These are phyloP conservation scores for Monilinia laxa DNA, from an alignment of 2,329 filamentous ascomycete genomes.

Conservation along the genomic window DNA sequence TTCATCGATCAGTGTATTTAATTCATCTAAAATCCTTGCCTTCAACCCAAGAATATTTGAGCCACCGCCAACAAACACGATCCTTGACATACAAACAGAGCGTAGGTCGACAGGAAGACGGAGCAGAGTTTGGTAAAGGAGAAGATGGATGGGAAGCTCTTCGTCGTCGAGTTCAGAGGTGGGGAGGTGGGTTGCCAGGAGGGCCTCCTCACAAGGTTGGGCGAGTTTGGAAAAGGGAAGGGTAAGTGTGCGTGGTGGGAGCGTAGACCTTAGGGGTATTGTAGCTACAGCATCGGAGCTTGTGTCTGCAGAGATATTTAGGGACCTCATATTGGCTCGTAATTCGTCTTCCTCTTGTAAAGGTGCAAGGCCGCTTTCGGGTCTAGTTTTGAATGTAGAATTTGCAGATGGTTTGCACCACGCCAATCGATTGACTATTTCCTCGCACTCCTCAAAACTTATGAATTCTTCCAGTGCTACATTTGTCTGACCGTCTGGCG, in stretches of 20 bases:
- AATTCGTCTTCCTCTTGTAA: conserved; percentile 59
- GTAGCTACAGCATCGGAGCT: conserved; percentile 38
- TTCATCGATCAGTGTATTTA: conserved; percentile 63
- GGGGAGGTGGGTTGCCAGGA: conserved; percentile 63
- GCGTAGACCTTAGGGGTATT: conserved; percentile 46
- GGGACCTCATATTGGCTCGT: conserved; percentile 32
- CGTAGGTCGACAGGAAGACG: conserved; percentile 79
- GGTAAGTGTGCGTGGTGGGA: conserved; percentile 55
- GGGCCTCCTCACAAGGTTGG: conserved; percentile 70
- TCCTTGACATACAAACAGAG: conserved; percentile 81
- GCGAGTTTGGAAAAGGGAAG: conserved; percentile 70
- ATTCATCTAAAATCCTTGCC: conserved; percentile 71
- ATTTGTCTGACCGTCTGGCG: conserved; percentile 16
- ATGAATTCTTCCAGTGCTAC: conserved; percentile 42
- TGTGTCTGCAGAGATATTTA: conserved; percentile 30
- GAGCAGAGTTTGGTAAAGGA: conserved; percentile 75
- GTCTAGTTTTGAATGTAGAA: conserved; percentile 27
- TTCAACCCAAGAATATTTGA: conserved; percentile 78
- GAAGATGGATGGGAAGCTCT: conserved; percentile 72
- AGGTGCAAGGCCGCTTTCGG: conserved; percentile 46
- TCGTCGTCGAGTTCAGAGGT: conserved; percentile 75
- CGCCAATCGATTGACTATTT: conserved; percentile 69
- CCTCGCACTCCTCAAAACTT: conserved; percentile 78
- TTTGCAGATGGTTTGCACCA: conserved; percentile 62
- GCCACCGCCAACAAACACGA: conserved; percentile 82